Conservation (phyloP, 176 grass and related monocot species). For the Zoysia japonica region DNA sequence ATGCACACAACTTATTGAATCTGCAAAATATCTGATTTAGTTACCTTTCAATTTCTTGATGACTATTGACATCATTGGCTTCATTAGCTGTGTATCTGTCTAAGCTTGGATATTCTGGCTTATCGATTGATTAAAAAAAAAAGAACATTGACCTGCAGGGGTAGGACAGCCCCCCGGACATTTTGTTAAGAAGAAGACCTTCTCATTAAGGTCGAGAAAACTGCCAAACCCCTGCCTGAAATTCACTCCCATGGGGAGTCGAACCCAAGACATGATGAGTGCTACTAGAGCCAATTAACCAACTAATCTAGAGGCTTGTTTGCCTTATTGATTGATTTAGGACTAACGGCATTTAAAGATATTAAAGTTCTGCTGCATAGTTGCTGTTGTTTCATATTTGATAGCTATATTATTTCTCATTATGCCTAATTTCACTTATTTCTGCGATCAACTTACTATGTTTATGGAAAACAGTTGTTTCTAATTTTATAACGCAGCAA, state of each 20-base stretch:
- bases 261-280: neutral
- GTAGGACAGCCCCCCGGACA: no score
- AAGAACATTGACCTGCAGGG: no score
- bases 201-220: no score
- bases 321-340: conserved; percentile 14
- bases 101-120: neutral
- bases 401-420: neutral
- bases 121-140: conserved; percentile 3
- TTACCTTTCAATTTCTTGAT: conserved; percentile 21
- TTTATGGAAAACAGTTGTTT: conserved; percentile 27
- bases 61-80: conserved; percentile 16
- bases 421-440: conserved; percentile 21
- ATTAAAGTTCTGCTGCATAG: neutral
- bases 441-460: neutral
- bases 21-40: neutral
- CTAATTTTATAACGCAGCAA: conserved; percentile 56
- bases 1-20: no score
- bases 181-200: no score
- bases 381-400: conserved; percentile 19
- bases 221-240: neutral
- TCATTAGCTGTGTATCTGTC: conserved; percentile 10
- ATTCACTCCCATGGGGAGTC: neutral
- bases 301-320: neutral
- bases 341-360: conserved; percentile 19
- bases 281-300: neutral